phyloP scores from a whole-genome alignment of 257 asterid genomes.

The Petunia axillaris region DNA sequence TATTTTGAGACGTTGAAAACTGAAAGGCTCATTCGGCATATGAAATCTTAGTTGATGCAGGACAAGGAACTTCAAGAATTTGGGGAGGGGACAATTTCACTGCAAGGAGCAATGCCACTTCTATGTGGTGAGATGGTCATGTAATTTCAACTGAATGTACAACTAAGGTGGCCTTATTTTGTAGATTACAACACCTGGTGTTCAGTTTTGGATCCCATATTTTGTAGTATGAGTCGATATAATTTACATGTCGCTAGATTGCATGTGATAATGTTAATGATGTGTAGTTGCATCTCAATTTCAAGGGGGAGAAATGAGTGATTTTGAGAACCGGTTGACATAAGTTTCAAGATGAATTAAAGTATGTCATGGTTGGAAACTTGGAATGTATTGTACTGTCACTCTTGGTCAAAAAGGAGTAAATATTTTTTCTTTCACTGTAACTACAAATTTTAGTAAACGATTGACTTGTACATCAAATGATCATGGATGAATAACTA shows the following conservation, averaged over 20 bases:
- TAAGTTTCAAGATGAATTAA: no score
- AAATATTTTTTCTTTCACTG: no score
- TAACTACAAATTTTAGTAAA: no score
- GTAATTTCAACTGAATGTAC: background rate
- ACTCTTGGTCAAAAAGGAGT: no score
- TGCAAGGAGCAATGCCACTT: background rate
- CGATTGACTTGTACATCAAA: no score
- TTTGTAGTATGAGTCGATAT: background rate
- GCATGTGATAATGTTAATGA: background rate
- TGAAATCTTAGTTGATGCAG: background rate
- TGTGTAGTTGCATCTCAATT: constrained; percentile 1
- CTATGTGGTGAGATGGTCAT: constrained; percentile 4
- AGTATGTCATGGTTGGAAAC: no score
- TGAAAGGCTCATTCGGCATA: background rate
- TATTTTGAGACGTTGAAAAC: background rate
- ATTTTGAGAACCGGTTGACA: constrained; percentile 3
- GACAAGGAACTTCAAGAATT: background rate
- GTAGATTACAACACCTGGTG: background rate
- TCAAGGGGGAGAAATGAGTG: background rate
- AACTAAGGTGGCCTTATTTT: background rate
- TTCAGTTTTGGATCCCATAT: background rate
- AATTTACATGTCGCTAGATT: background rate
- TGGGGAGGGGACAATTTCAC: background rate
- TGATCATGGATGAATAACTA: no score
- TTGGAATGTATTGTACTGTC: no score